Evolutionary conservation across 2,329 filamentous ascomycete species (phyloP).

Genomic region (Hymenoscyphus albidus): DNA sequence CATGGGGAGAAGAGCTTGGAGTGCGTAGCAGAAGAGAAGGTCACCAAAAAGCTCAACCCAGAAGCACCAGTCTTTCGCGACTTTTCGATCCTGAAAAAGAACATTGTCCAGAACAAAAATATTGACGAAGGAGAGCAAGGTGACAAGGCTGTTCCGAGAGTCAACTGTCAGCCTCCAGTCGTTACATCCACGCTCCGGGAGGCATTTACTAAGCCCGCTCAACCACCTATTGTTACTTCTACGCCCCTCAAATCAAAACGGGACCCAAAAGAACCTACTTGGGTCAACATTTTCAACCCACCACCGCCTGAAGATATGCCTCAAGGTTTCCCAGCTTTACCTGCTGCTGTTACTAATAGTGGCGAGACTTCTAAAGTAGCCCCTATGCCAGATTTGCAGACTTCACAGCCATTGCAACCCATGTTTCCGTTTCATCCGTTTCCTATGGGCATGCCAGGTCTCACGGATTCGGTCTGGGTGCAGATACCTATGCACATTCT

Average conservation of each 20-base stretch:
- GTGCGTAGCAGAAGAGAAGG: not conserved
- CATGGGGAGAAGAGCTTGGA: not conserved
- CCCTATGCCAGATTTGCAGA: not conserved
- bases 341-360: not conserved
- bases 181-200: not conserved
- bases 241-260: conserved; percentile 1
- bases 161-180: not conserved
- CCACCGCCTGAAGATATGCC: conserved; percentile 10
- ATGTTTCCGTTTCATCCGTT: not conserved
- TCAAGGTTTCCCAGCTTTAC: conserved; percentile 1
- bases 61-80: conserved; percentile 19
- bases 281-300: conserved; percentile 17
- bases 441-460: not conserved
- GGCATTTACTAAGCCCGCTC: not conserved
- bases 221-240: not conserved
- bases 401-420: not conserved
- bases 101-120: conserved; percentile 7
- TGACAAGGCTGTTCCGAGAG: not conserved
- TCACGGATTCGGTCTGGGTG: conserved; percentile 6
- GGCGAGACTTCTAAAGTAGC: not conserved
- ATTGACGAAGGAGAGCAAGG: not conserved
- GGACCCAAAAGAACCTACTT: conserved; percentile 13
- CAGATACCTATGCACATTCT: conserved; percentile 7
- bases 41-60: conserved; percentile 21
- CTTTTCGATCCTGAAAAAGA: conserved; percentile 10